These are phyloP conservation scores for Penicillium waksmanii DNA, from an alignment of 495 filamentous ascomycete genomes.

Conservation along the genomic window DNA sequence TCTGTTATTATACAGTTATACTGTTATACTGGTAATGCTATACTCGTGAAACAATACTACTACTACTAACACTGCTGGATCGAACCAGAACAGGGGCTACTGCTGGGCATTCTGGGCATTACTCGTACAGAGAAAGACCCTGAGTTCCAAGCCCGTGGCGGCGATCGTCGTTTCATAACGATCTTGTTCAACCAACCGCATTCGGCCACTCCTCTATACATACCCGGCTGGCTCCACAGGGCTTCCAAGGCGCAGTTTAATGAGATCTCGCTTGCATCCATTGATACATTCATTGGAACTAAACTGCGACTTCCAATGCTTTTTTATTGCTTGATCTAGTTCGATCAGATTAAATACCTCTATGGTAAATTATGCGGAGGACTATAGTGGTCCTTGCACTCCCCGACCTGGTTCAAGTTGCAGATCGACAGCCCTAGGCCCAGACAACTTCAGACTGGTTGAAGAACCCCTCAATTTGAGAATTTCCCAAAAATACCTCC, in stretches of 20 bases:
- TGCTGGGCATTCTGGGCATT: too few species aligned
- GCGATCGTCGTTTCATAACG: constrained; percentile 30
- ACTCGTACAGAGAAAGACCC: not conserved
- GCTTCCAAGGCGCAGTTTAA: constrained; percentile 14
- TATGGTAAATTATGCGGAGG: too few species aligned
- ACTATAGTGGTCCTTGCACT: too few species aligned
- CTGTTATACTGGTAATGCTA: too few species aligned
- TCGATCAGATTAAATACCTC: too few species aligned
- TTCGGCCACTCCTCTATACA: constrained; percentile 20
- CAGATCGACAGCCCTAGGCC: not conserved
- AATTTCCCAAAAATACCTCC: not conserved
- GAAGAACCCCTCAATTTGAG: not conserved
- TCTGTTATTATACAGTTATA: too few species aligned
- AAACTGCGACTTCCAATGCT: not conserved
- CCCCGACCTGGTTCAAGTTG: not conserved
- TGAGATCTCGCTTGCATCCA: constrained; percentile 7
- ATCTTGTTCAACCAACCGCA: constrained; percentile 22
- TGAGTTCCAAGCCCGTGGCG: constrained; percentile 17
- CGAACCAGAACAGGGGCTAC: too few species aligned
- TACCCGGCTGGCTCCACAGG: constrained; percentile 13
- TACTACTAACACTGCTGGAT: too few species aligned
- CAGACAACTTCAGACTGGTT: too few species aligned
- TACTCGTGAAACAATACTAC: too few species aligned
- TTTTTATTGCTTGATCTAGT: too few species aligned
- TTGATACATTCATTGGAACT: not conserved